These are phyloP conservation scores for Berkeleyomyces basicola DNA, from an alignment of 2,329 filamentous ascomycete species.

Conservation along the genomic window DNA sequence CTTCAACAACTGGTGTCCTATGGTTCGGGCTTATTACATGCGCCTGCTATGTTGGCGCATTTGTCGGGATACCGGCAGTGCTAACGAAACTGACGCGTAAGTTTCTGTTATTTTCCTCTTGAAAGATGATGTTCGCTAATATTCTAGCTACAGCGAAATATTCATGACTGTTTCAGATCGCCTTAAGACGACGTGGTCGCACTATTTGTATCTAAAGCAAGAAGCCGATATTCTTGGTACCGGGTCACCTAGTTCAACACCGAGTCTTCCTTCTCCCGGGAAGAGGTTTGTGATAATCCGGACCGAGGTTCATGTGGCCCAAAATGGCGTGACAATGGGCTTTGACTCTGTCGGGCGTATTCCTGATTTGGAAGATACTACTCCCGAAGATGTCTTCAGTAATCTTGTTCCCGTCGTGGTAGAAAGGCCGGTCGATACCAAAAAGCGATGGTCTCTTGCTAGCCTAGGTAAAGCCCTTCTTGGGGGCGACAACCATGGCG, in stretches of 20 bases:
- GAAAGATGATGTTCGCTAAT: slow-evolving; percentile 17
- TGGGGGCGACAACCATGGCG: slow-evolving; percentile 7
- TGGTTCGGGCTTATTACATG: slow-evolving; percentile 89
- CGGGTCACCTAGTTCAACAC: slow-evolving; percentile 47
- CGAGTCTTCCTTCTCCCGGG: slow-evolving; percentile 71
- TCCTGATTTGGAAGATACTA: slow-evolving; percentile 15
- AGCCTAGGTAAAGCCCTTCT: slow-evolving; percentile 45
- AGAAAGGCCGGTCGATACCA: slow-evolving; percentile 25
- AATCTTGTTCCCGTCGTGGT: slow-evolving; percentile 7
- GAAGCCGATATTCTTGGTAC: slow-evolving; percentile 34
- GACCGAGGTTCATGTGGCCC: slow-evolving; percentile 43
- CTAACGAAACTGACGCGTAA: slow-evolving; percentile 50
- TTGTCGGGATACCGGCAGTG: slow-evolving; percentile 54
- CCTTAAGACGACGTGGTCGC: slow-evolving; percentile 57
- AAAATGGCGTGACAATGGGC: slow-evolving; percentile 31
- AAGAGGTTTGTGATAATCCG: slow-evolving; percentile 80
- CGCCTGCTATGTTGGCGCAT: slow-evolving; percentile 80
- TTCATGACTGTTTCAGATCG: slow-evolving; percentile 50
- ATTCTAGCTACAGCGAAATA: slow-evolving; percentile 38
- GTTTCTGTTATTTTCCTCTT: slow-evolving; percentile 21
- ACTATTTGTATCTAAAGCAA: slow-evolving; percentile 61
- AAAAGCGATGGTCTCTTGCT: slow-evolving; percentile 47
- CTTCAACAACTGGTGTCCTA: slow-evolving; percentile 90
- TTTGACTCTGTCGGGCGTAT: slow-evolving; percentile 31
- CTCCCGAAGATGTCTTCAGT: slow-evolving; percentile 18